Evolutionary conservation across 2,329 filamentous ascomycete species (phyloP), one percentile per base, ranked within the genome.

Genomic region (Venturia asperata): DNA sequence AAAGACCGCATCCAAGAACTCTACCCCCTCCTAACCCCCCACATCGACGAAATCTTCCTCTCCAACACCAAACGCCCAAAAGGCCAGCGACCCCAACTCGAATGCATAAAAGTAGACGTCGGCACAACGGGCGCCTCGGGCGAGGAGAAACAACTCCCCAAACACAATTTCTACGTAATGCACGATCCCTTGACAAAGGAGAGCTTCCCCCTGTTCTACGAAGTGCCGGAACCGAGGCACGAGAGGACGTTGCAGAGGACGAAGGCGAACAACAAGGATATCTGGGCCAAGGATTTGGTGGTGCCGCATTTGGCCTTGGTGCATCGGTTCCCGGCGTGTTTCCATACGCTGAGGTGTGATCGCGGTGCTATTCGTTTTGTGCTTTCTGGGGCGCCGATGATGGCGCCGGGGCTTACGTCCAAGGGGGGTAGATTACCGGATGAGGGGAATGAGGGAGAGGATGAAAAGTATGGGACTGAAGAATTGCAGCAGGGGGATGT

Each of bases 321-420:
- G 45, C 94, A 99, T 81, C 85, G 88, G 70, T 97, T 93, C 79
- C 94, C 94, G 11, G 80, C 86, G 70, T 89, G 86, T 66, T 93
- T 99, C 75, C 87, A 90, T 21, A 88, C 85, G 63, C 82, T 99
- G 66, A 88, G 92, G 66, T 96, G 97, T 76, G 94, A 99, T 77
- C 86, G 94, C 62, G 94, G 94, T 68, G 94, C 94, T 5, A 97
- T 99, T 73, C 90, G 94, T 67, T 99, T 99, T 78, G 93, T 99
- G 34, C 85, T 99, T 1, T 90, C 87, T 0, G 94, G 94, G 56
- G 94, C 94, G 0, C 91, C 93, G 17, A 87, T 99, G 68, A 99
- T 99, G 94, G 93, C 92, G 1, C 94, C 94, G 0, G 94, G 94
- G 0, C 77, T 99, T 70, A 99, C 94, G 37, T 91, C 87, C 24